A percentile compares a stretch with the other conserved stretches of the same genome.
phyloP scores from a whole-genome alignment of 2,329 filamentous ascomycete genomes.

The Lachnellula subtilissima region DNA sequence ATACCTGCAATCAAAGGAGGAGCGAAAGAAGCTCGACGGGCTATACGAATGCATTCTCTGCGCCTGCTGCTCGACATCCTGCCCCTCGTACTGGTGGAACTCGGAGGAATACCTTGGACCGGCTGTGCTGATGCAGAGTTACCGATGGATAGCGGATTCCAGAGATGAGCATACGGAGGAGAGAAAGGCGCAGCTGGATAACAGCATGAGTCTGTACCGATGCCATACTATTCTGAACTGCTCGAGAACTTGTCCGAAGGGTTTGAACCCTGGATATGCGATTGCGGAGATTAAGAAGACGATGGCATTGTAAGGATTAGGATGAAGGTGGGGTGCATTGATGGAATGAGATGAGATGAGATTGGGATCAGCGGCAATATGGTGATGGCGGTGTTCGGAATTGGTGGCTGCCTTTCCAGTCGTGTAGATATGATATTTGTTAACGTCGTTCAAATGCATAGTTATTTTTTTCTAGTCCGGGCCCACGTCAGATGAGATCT shows the following conservation, averaged over 20 bases:
- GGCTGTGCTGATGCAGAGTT: constrained; percentile 93
- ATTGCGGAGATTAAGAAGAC: constrained; percentile 99
- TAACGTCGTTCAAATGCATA: constrained; percentile 6
- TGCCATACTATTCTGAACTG: constrained; percentile 99
- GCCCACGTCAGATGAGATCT: too few species aligned
- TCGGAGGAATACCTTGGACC: constrained; percentile 97
- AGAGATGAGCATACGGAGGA: constrained; percentile 85
- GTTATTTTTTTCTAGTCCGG: neutral
- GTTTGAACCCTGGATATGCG: constrained; percentile 88
- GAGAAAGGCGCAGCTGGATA: constrained; percentile 88
- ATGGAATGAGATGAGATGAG: constrained; percentile 3
- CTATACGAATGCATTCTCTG: constrained; percentile 99
- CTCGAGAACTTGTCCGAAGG: constrained; percentile 96
- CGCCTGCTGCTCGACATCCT: constrained; percentile 98
- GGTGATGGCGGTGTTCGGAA: constrained; percentile 6
- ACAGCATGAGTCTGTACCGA: constrained; percentile 97
- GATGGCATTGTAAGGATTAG: constrained; percentile 54
- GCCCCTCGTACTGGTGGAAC: constrained; percentile 99
- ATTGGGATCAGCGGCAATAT: neutral
- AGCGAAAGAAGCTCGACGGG: constrained; percentile 90
- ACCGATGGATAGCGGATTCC: constrained; percentile 94
- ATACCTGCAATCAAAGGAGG: constrained; percentile 82
- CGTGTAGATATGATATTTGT: constrained; percentile 13
- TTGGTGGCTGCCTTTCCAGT: constrained; percentile 15
- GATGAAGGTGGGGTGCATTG: neutral